A percentile compares a stretch with the other conserved stretches of the same genome.
These are phyloP conservation scores for Colletotrichum sp. DNA, from an alignment of 2,329 filamentous ascomycete species.

Conservation along the genomic window DNA sequence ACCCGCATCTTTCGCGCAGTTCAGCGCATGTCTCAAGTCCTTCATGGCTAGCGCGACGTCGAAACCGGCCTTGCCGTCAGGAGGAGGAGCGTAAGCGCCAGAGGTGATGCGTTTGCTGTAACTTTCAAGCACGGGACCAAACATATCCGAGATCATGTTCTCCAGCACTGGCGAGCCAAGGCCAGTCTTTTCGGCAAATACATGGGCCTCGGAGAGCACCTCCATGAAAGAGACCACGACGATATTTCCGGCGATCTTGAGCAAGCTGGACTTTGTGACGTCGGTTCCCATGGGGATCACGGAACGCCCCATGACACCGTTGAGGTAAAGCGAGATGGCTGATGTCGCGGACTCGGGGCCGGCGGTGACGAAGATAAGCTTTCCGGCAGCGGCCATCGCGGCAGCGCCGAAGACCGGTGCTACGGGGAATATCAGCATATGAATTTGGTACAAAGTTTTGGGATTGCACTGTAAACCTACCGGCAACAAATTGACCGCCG, in stretches of 20 bases:
- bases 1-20: neutral
- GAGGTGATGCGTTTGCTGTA: conserved; percentile 31
- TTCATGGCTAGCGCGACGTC: conserved; percentile 5
- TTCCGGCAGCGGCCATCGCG: conserved; percentile 43
- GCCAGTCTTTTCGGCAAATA: conserved; percentile 33
- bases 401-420: conserved; percentile 46
- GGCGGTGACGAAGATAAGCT: conserved; percentile 45
- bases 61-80: neutral
- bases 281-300: conserved; percentile 46
- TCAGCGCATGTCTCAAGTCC: conserved; percentile 1
- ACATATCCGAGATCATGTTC: conserved; percentile 30
- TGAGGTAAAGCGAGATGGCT: conserved; percentile 39
- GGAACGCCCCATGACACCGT: conserved; percentile 41
- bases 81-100: conserved; percentile 30
- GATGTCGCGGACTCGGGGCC: conserved; percentile 36
- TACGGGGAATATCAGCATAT: neutral
- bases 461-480: neutral
- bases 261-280: conserved; percentile 40
- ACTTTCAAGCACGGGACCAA: conserved; percentile 28
- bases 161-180: conserved; percentile 29
- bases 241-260: conserved; percentile 49
- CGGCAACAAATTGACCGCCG: conserved; percentile 46
- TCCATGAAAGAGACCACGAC: conserved; percentile 26
- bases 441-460: neutral
- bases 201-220: conserved; percentile 31